Evolutionary conservation across 257 asterid species (phyloP).

Genomic region (Linaria vulgaris): DNA sequence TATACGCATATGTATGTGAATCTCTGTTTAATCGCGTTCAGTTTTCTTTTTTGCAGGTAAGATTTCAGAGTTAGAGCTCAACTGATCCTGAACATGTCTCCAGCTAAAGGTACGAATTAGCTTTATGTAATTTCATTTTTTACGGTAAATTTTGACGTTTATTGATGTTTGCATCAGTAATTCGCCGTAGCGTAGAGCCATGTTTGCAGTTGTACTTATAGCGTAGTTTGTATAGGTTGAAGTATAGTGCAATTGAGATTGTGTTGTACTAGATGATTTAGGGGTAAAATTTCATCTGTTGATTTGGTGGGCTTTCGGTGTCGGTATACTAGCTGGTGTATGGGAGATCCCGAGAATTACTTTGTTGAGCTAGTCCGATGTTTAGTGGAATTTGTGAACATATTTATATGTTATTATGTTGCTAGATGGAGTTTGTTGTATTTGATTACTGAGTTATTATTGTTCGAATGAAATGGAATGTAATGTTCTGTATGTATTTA

Average conservation of each 20-base stretch:
- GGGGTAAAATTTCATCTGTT: too few species aligned
- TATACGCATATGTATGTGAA: not conserved
- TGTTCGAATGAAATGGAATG: not conserved
- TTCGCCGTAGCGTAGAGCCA: too few species aligned
- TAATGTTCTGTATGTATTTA: too few species aligned
- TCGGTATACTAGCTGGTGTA: too few species aligned
- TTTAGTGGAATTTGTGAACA: too few species aligned
- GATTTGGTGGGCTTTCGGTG: too few species aligned
- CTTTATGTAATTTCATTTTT: not conserved
- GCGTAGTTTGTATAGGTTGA: not conserved
- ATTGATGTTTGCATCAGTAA: too few species aligned
- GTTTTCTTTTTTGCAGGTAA: conserved; percentile 31
- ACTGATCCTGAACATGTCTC: conserved; percentile 33
- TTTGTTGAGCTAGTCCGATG: too few species aligned
- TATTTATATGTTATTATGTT: too few species aligned
- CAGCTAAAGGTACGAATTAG: conserved; percentile 33
- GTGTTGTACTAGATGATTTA: not conserved
- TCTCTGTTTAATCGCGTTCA: not conserved
- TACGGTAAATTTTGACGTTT: not conserved
- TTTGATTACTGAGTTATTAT: not conserved
- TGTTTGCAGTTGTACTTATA: not conserved
- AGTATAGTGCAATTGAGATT: not conserved
- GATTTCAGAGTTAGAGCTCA: conserved; percentile 17
- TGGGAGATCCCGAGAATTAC: too few species aligned
- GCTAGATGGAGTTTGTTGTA: too few species aligned